Evolutionary conservation across 257 asterid species (phyloP), one percentile per base, ranked within the genome.

Genomic region (Lycium barbarum): DNA sequence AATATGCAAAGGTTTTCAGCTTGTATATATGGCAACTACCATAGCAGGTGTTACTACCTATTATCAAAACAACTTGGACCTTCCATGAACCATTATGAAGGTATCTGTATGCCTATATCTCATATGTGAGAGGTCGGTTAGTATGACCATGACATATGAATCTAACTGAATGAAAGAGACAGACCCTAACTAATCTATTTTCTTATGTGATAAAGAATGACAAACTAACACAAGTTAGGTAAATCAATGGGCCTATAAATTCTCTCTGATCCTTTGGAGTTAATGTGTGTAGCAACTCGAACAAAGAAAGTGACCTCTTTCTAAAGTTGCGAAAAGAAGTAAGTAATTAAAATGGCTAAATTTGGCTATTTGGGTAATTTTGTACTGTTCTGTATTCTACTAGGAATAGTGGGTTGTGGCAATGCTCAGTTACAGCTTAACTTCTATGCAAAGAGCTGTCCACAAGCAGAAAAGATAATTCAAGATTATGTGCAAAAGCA

Each of bases 391-490:
- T 66, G 45, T 53, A 6, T 85, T 13, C 11, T 13, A 54, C 59
- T 87, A 8, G 90, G 86, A 35, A 12, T 87, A 22, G 43, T 84
- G 6, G 85, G 67, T 67, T 81, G 79, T 65, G 61, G 84, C 66
- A 55, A 83, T 65, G 94, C 90, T 72, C 91, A 88, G 76, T 49
- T 93, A 22, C 45, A 85, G 89, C 10, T 89, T 87, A 86, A 93
- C 87, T 18, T 58, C 3, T 18, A 58, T 58, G 10, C 63, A 6
- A 54, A 54, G 18, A 54, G 18, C 59, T 54, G 59, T 54, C 59
- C 59, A 54, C 13, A 13, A 54, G 59, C 59, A 54, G 59, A 54
- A 2, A 54, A 54, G 7, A 54, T 54, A 54, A 54, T 12, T 54
- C 17, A 54, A 58, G 63, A 58, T 58, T 58, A 58, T 17, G 63